phyloP scores from a whole-genome alignment of 345 rosid genomes.

The Murraya paniculata region DNA sequence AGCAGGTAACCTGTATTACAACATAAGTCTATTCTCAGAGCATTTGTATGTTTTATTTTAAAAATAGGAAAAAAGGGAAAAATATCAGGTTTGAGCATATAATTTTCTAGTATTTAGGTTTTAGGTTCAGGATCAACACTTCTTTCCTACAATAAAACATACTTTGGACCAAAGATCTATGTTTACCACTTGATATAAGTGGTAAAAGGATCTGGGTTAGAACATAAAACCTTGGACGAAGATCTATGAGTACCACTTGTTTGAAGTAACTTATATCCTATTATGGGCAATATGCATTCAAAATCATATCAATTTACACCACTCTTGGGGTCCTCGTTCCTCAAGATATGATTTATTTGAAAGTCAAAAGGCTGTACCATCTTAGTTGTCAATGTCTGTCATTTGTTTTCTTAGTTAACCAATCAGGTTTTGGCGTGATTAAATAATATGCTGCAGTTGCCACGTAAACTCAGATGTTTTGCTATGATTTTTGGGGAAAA shows the following conservation, averaged over 20 bases:
- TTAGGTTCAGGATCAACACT: not conserved
- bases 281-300: not conserved
- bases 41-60: not conserved
- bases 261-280: not conserved
- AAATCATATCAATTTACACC: not conserved
- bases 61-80: not conserved
- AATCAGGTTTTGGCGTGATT: not conserved
- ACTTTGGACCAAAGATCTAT: not conserved
- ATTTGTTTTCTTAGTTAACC: not conserved
- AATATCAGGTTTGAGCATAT: not conserved
- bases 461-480: not conserved
- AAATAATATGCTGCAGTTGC: not conserved
- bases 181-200: not conserved
- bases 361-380: not conserved
- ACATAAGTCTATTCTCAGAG: not conserved
- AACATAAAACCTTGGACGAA: not conserved
- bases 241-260: not conserved
- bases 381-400: not conserved
- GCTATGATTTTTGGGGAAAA: not conserved
- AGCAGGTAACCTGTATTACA: not conserved
- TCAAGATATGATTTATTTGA: not conserved
- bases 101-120: not conserved
- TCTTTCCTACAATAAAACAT: not conserved
- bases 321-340: not conserved
- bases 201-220: not conserved